These are phyloP conservation scores for Rusavskia elegans DNA, from an alignment of 495 filamentous ascomycete genomes.

Conservation along the genomic window DNA sequence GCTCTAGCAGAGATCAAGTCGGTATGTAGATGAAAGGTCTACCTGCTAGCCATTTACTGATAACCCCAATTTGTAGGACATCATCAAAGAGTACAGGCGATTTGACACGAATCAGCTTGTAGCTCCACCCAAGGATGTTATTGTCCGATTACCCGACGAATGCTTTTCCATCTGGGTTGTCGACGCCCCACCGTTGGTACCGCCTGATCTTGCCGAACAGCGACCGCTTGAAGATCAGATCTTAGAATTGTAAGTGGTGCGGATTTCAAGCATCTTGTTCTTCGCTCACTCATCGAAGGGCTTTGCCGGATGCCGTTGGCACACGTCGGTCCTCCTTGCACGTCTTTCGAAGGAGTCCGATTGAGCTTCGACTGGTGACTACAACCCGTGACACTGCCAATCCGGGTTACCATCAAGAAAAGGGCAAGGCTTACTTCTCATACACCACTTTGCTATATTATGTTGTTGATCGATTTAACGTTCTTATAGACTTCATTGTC, in stretches of 20 bases:
- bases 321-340: background rate
- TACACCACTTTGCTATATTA: too few relatives aligned
- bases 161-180: conserved; percentile 1
- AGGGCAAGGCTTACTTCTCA: background rate
- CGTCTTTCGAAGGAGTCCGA: conserved; percentile 5
- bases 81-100: background rate
- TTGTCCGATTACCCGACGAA: background rate
- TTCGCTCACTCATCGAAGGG: too few relatives aligned
- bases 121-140: background rate
- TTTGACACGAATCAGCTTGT: conserved; percentile 1
- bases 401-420: conserved; percentile 2
- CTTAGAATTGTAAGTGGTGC: conserved; percentile 1
- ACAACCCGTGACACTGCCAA: conserved; percentile 4
- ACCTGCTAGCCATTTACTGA: too few relatives aligned
- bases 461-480: too few relatives aligned
- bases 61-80: background rate
- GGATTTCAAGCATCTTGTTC: too few relatives aligned
- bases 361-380: conserved; percentile 9
- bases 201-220: conserved; percentile 7
- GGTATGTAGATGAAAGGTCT: too few relatives aligned
- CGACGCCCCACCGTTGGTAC: conserved; percentile 2
- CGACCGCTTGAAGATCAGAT: conserved; percentile 11
- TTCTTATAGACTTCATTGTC: background rate
- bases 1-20: background rate
- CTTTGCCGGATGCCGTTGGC: background rate